phyloP scores from a whole-genome alignment of 2,329 filamentous ascomycete genomes.

The Fusarium succisae region DNA sequence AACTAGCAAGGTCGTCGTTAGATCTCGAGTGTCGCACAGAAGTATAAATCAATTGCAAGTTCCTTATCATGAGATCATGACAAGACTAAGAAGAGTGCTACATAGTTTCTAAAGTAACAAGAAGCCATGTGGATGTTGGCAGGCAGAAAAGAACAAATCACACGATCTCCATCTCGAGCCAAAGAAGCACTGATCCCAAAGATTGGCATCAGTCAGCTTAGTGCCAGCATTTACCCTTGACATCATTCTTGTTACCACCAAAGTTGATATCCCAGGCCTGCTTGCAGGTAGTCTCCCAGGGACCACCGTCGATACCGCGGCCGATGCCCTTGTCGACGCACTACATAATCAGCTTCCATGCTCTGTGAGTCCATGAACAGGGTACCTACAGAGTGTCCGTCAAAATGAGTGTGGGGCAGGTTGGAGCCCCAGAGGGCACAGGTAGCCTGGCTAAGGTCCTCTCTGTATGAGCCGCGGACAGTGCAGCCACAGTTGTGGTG shows the following conservation, averaged over 20 bases:
- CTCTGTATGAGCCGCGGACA: constrained; percentile 1
- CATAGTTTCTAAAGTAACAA: background rate
- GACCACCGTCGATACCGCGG: constrained; percentile 21
- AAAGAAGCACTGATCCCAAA: background rate
- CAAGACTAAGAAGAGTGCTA: background rate
- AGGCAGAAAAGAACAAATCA: background rate
- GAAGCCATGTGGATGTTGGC: background rate
- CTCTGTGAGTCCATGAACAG: rapidly evolving
- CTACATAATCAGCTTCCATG: background rate
- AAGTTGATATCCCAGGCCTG: constrained; percentile 19
- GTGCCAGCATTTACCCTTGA: constrained; percentile 27
- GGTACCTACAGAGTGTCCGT: constrained; percentile 21
- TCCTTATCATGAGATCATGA: background rate
- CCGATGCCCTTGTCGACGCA: constrained; percentile 18
- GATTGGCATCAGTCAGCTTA: background rate
- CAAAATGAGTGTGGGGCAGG: constrained; percentile 11
- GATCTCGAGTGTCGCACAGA: background rate
- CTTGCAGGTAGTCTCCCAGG: constrained; percentile 21
- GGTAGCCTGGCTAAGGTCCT: constrained; percentile 2
- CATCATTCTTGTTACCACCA: constrained; percentile 11
- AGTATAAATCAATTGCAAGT: background rate
- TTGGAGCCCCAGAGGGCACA: constrained; percentile 18
- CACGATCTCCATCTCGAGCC: background rate
- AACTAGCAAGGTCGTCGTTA: background rate
- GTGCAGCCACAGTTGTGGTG: constrained; percentile 31